Conservation (phyloP, 495 filamentous ascomycete genomes). For the Xylaria grammica region DNA sequence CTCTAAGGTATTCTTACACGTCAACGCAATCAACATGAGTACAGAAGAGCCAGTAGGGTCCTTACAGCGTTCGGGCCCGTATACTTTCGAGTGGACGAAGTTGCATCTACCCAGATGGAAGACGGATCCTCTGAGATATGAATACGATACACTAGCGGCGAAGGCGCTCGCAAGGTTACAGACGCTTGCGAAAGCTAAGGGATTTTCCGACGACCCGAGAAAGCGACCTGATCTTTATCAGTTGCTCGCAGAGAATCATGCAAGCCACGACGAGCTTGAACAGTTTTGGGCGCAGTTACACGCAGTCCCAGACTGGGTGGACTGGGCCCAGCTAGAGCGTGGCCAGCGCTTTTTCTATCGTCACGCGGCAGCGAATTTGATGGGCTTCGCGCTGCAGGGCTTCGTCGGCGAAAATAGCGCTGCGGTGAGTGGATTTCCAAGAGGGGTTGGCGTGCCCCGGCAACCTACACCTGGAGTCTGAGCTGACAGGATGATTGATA, state of each 20-base stretch:
- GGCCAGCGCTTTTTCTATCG: constrained; percentile 68
- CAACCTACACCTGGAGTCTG: no score
- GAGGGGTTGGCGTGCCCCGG: constrained; percentile 36
- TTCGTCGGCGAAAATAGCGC: constrained; percentile 27
- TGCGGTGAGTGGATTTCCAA: constrained; percentile 52
- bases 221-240: constrained; percentile 44
- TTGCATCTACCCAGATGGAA: constrained; percentile 49
- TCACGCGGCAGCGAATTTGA: constrained; percentile 67
- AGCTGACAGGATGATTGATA: neutral
- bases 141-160: constrained; percentile 51
- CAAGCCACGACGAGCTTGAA: constrained; percentile 60
- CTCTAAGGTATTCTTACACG: no score
- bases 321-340: constrained; percentile 73
- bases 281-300: constrained; percentile 68
- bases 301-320: constrained; percentile 72
- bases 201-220: constrained; percentile 23
- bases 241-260: constrained; percentile 42
- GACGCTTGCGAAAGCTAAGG: constrained; percentile 35
- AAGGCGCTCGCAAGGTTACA: constrained; percentile 49
- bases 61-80: no score
- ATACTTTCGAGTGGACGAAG: constrained; percentile 52
- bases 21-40: no score
- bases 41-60: no score
- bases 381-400: constrained; percentile 26
- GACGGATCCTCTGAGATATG: constrained; percentile 48